Evolutionary conservation across 805 yeast genomes (phyloP).

Genomic region (Kuraishia hungarica): DNA sequence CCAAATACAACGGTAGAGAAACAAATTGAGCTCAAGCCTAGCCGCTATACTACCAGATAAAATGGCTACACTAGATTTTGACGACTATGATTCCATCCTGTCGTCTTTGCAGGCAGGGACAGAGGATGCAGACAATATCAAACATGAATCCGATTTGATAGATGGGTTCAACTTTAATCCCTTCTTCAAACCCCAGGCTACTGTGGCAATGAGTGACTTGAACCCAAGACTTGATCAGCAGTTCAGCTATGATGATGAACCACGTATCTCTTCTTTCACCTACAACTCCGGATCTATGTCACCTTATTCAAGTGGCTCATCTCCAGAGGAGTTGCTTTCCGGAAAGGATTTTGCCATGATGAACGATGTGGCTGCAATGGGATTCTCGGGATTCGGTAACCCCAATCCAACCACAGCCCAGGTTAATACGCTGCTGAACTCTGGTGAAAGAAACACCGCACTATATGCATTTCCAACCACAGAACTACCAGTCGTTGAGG

Average conservation of each 20-base stretch:
- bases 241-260: neutral
- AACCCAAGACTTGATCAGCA: neutral
- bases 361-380: neutral
- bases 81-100: conserved; percentile 20
- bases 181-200: neutral
- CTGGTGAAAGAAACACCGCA: neutral
- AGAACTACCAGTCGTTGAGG: neutral
- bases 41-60: neutral
- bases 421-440: neutral
- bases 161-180: neutral
- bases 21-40: too few relatives aligned
- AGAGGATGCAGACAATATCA: neutral
- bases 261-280: conserved; percentile 2
- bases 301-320: conserved; percentile 27
- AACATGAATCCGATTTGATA: neutral
- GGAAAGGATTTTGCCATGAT: neutral
- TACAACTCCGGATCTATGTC: conserved; percentile 21
- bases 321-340: conserved; percentile 26
- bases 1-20: too few relatives aligned
- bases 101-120: conserved; percentile 13
- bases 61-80: conserved; percentile 20
- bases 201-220: neutral
- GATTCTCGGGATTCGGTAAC: neutral
- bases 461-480: neutral
- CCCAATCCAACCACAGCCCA: neutral